Conservation (phyloP, 2,329 filamentous ascomycete species). For the Ascochyta clinopodiicola region DNA sequence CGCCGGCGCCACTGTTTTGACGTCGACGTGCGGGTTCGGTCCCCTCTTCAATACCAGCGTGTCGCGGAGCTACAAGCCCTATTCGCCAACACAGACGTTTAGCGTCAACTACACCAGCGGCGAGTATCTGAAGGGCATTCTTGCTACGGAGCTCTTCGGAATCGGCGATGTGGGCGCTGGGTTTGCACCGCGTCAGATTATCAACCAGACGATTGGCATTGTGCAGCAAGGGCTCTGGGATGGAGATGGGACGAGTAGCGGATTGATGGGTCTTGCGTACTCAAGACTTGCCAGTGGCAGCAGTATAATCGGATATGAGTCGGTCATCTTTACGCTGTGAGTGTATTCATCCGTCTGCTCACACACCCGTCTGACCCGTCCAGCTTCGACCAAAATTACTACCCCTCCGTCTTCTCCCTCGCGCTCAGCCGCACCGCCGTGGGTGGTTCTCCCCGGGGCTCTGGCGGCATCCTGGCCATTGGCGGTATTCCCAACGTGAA, state of each 20-base stretch:
- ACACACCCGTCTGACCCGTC: neutral
- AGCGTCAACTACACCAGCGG: constrained; percentile 33
- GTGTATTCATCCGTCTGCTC: constrained; percentile 2
- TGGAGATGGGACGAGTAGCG: constrained; percentile 36
- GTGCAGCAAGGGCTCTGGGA: constrained; percentile 38
- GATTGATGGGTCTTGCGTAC: constrained; percentile 40
- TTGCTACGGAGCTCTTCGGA: constrained; percentile 31
- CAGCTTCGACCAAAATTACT: constrained; percentile 16
- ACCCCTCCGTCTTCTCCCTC: constrained; percentile 32
- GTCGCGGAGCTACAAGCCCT: neutral
- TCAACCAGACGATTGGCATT: constrained; percentile 37
- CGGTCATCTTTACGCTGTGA: constrained; percentile 34
- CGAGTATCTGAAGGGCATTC: constrained; percentile 30
- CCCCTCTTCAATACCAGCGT: constrained; percentile 19
- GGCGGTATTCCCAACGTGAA: constrained; percentile 35
- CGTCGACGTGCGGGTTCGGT: constrained; percentile 27
- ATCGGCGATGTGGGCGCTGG: constrained; percentile 22
- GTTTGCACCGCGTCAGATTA: constrained; percentile 13
- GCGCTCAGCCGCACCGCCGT: constrained; percentile 31
- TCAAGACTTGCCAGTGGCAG: constrained; percentile 24
- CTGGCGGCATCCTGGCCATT: constrained; percentile 40
- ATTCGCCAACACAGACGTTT: constrained; percentile 18
- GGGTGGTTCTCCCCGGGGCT: constrained; percentile 8
- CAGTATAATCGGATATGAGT: constrained; percentile 27
- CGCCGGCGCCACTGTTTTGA: neutral